These are phyloP conservation scores for Coemansia sp. DNA, from an alignment of 192 early-diverging fungal species.

Conservation along the genomic window DNA sequence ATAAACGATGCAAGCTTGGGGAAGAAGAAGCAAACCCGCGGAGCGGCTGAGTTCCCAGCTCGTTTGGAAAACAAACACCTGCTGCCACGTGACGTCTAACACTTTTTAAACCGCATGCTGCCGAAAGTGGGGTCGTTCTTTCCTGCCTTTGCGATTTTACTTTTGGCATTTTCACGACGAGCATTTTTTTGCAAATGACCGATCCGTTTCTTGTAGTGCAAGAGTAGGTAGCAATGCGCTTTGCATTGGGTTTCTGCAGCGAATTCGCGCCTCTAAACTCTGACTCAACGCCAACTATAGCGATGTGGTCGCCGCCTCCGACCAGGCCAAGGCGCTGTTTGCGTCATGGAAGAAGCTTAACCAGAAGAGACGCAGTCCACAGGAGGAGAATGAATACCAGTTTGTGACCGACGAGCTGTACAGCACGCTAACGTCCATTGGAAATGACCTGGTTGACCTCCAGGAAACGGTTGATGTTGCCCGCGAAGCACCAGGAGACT, in stretches of 20 bases:
- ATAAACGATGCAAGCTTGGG: no score
- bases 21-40: no score
- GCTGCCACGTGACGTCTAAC: no score
- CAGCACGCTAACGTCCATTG: conserved; percentile 36
- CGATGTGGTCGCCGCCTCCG: conserved; percentile 43
- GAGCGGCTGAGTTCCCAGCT: no score
- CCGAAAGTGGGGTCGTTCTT: no score
- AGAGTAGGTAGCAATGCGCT: conserved; percentile 18
- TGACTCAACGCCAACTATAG: neutral
- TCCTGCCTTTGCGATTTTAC: neutral
- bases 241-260: neutral
- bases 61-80: no score
- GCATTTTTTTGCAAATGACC: conserved; percentile 18
- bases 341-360: conserved; percentile 42
- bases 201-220: conserved; percentile 50
- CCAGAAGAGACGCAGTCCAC: conserved; percentile 35
- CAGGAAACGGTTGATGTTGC: conserved; percentile 44
- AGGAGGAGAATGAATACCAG: conserved; percentile 52
- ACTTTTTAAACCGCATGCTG: no score
- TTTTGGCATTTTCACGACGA: neutral
- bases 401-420: conserved; percentile 50
- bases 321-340: conserved; percentile 40
- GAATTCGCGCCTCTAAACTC: neutral
- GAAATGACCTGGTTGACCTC: conserved; percentile 34
- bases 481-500: conserved; percentile 30